Base-by-base conservation (phyloP, 768 basidiomycete genomes). In the Lyophyllum shimeji region DNA sequence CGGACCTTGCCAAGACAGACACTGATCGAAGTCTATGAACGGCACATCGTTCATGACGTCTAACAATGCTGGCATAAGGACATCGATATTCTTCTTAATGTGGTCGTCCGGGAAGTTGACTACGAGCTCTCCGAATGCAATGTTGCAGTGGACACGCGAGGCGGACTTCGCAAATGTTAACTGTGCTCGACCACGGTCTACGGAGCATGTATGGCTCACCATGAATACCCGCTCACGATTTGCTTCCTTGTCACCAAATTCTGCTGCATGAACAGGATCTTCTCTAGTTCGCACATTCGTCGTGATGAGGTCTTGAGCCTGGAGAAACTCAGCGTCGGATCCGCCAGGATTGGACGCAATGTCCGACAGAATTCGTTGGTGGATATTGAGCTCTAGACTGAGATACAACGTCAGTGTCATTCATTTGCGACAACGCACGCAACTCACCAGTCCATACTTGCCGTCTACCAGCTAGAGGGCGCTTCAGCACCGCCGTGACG, bases 81-180 rank as follows among this genome's bases (percentile, higher is more conserved):
- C 76, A 60, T 81, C 77, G 42, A 82, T 76, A 25, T 79, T 79
- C n/a, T 73, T 70, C 11, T 66, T 67, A 27, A 88, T 76, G 60
- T 83, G 79, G 7, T 69, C 64, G 37, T 83, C 74, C 0, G 87
- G 77, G 57, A 87, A 81, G 64, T 85, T 85, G 52, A 84, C 71
- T 17, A 90, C 82, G 50, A 93, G 77, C 65, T 93, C 86, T 34
- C 88, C 90, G 60, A 93, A 94, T 1, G 90, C 90, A 57, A 92
- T 87, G 60, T 89, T 89, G 71, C 86, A 90, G 60, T 90, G 89
- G 13, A 86, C 83, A 52, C 84, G 77, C 2, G 88, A 86, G 11
- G 84, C 82, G 18, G 88, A 74, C 92, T 94, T 56, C 4, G 25
- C 40, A 17, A 20, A 29, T 51, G 46, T 39, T 50, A 46, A 23